These are phyloP conservation scores for Amanita jacksonii DNA, from an alignment of 768 basidiomycete species.

Conservation along the genomic window DNA sequence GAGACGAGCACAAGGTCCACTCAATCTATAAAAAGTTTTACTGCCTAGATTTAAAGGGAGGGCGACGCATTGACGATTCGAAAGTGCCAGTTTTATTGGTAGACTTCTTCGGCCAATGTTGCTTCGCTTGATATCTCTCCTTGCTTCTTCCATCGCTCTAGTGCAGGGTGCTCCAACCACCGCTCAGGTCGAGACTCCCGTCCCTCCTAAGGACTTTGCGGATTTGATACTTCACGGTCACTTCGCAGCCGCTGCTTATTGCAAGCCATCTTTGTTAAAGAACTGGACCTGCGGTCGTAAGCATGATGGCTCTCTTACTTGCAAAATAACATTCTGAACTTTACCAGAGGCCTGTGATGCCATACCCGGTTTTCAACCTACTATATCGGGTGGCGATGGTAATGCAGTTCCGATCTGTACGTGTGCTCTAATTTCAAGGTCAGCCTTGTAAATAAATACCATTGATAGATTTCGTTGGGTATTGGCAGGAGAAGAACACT, in stretches of 20 bases:
- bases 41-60: too few species aligned
- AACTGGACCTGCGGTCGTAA: slow-evolving; percentile 38
- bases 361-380: slow-evolving; percentile 29
- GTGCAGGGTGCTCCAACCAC: slow-evolving; percentile 10
- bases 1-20: too few species aligned
- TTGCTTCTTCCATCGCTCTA: not conserved
- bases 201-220: slow-evolving; percentile 24
- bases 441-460: slow-evolving; percentile 19
- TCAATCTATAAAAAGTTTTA: too few species aligned
- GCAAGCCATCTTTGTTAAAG: slow-evolving; percentile 25
- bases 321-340: not conserved
- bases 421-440: slow-evolving; percentile 8
- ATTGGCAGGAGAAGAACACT: slow-evolving; percentile 35
- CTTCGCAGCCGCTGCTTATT: slow-evolving; percentile 50
- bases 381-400: slow-evolving; percentile 42
- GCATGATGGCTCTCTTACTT: slow-evolving; percentile 2
- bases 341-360: slow-evolving; percentile 31
- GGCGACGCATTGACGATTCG: too few species aligned
- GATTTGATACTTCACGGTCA: slow-evolving; percentile 35
- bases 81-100: too few species aligned
- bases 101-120: too few species aligned
- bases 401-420: slow-evolving; percentile 36
- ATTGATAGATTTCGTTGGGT: too few species aligned
- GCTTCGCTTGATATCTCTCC: not conserved
- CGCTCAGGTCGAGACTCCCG: slow-evolving; percentile 13